Evolutionary conservation across 2,329 filamentous ascomycete species (phyloP), one percentile per base, ranked within the genome.

Genomic region (Orbilia ellipsospora): DNA sequence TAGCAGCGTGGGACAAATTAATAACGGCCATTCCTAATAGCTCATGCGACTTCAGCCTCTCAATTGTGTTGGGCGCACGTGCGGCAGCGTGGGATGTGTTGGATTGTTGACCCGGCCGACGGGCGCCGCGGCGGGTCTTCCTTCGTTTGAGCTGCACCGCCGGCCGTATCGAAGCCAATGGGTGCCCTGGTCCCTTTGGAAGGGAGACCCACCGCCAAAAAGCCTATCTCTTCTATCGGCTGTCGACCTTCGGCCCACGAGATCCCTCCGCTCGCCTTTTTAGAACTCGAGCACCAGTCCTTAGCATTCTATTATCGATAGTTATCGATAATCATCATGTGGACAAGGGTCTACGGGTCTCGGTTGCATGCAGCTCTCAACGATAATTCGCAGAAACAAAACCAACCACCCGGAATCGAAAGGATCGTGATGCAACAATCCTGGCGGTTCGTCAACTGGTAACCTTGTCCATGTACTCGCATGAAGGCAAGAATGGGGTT

Each of bases 121-220:
- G 70, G 70, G 70, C 70, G 70, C 70, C 70, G 70, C 70, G 70
- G 72, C 45, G 45, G 54, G 66, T 31, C 63, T n/a, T 45, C 50
- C 50, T 40, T 18, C 13, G 5, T 18, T 4, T 4, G 5, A 36
- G 54, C 52, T 13, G 52, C 31, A 13, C 28, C 64, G 56, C 48
- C 65, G 65, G 55, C 48, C 31, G 45, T 60, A 68, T 60, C 64
- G 1, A 6, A 26, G 26, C 20, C 18, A n/a, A 15, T 4, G 31
- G 20, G 3, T 7, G 31, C 23, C 31, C 54, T n/a, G 54, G 26
- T 18, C 4, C 51, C 1, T 13, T 5, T 48, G 15, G 15, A 23
- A 26, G 44, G 16, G 6, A 18, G 54, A 62, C 59, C 42, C 13
- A 51, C 45, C 31, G 8, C 5, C 31, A 36, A 6, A 36, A 48